Percentiles rank a stretch among this genome's conserved stretches.
Evolutionary conservation across 1,284 basidiomycete species (phyloP).

Genomic region (Athelia psychrophila): DNA sequence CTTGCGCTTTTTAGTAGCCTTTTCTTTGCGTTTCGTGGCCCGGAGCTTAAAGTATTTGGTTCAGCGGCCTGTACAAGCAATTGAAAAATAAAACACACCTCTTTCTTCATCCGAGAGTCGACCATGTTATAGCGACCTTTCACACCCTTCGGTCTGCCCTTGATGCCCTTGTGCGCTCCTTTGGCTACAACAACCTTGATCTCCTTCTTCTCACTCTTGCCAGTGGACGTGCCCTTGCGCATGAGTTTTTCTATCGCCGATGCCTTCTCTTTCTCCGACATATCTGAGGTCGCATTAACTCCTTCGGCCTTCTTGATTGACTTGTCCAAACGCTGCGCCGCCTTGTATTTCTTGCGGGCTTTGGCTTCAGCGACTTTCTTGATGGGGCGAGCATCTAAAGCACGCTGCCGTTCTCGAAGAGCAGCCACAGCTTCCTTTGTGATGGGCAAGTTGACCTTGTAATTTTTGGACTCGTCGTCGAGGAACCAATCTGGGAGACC

Average conservation of each 20-base stretch:
- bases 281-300: slow-evolving; percentile 86
- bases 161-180: slow-evolving; percentile 85
- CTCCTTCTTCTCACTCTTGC: slow-evolving; percentile 74
- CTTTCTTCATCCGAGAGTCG: slow-evolving; percentile 83
- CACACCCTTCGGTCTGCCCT: slow-evolving; percentile 94
- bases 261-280: slow-evolving; percentile 94
- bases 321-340: slow-evolving; percentile 83
- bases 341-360: slow-evolving; percentile 94
- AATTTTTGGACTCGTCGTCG: slow-evolving; percentile 93
- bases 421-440: slow-evolving; percentile 94
- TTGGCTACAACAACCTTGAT: slow-evolving; percentile 91
- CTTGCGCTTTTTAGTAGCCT: slow-evolving; percentile 60
- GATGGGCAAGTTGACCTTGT: slow-evolving; percentile 93
- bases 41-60: slow-evolving; percentile 52
- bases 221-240: slow-evolving; percentile 69
- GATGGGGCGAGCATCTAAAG: slow-evolving; percentile 95
- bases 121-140: slow-evolving; percentile 95
- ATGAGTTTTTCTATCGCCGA: slow-evolving; percentile 92
- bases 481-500: slow-evolving; percentile 95
- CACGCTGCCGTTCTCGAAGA: slow-evolving; percentile 88
- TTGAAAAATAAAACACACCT: slow-evolving; percentile 41
- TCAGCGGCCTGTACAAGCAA: slow-evolving; percentile 9
- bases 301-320: slow-evolving; percentile 97
- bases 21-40: slow-evolving; percentile 69
- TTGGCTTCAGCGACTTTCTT: slow-evolving; percentile 99